Base-by-base conservation (phyloP, 2,329 filamentous ascomycete species). In the Diaporthe ilicicola region DNA sequence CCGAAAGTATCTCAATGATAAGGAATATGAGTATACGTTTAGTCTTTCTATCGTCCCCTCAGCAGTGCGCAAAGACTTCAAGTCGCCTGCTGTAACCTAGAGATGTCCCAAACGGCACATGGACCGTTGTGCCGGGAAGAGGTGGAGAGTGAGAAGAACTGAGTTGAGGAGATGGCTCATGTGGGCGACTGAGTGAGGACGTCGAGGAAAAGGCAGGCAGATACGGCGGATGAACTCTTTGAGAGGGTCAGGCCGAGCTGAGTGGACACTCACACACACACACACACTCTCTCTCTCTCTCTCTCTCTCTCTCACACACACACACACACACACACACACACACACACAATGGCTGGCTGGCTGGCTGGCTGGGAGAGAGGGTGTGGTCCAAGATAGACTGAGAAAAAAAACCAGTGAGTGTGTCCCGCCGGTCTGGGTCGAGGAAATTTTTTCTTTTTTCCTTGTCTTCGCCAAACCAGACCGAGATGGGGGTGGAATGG, bases 11-110 rank as follows among this genome's bases (percentile, higher is more conserved):
- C 10, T 24, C 24, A 4, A 9, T 24, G 39, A 32, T 22, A n/a
- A 34, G n/a, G 39, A 32, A 17, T 42, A 5, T 46, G 17, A 32
- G n/a, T 61, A 5, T 56, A 13, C 17, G 39, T 46, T 72, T 79
- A 87, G 87, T 89, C 87, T 90, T 89, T 89, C 85, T 87, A 74
- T 79, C 82, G 80, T 84, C 83, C 79, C 84, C 82, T 76, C 76
- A 88, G 86, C 88, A 89, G 67, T 89, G 87, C 88, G 88, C 88
- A 90, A 90, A 90, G 88, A 90, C 88, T 87, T 81, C 76, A 90
- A 90, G 88, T 90, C 88, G 88, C 88, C 81, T 87, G 87, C 87
- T 80, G 82, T 74, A 70, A 77, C 75, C 80, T 86, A 87, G 80
- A 76, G 79, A 74, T 73, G 75, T 74, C 59, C 51, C 70, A 74